phyloP scores from a whole-genome alignment of 768 basidiomycete genomes.

The Tricholoma sp. region DNA sequence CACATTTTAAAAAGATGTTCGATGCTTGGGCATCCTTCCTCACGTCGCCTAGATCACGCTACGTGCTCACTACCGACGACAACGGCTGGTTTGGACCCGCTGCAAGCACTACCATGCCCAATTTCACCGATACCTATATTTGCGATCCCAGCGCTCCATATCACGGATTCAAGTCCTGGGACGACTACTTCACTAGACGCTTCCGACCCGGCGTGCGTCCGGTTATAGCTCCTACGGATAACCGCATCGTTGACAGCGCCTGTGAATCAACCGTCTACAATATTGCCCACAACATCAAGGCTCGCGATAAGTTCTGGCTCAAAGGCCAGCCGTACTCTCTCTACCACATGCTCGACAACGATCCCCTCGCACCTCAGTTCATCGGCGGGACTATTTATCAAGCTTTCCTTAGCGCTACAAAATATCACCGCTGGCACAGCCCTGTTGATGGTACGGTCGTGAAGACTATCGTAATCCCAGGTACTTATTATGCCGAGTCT shows the following conservation, averaged over 20 bases:
- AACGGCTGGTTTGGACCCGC: too few species aligned
- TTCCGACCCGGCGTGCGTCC: neutral
- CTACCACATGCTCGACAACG: neutral
- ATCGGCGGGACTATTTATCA: conserved; percentile 47
- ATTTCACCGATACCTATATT: too few species aligned
- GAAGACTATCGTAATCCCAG: conserved; percentile 37
- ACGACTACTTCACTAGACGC: neutral
- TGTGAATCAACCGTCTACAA: neutral
- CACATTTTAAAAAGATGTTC: neutral
- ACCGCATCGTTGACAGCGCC: neutral
- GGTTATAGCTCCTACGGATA: neutral
- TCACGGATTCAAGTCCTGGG: neutral
- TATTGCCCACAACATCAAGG: neutral
- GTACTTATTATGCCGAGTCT: conserved; percentile 43
- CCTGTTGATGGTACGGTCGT: conserved; percentile 44
- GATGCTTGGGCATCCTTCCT: neutral
- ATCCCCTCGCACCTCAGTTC: neutral
- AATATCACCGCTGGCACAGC: conserved; percentile 61
- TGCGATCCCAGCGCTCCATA: too few species aligned
- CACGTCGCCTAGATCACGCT: neutral
- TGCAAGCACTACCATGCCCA: too few species aligned
- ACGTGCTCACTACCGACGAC: neutral
- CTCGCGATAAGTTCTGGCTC: neutral
- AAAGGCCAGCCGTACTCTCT: neutral
- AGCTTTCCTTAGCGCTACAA: conserved; percentile 47